These are phyloP conservation scores for Salvia rosmarinus DNA, from an alignment of 257 asterid species.

Conservation along the genomic window DNA sequence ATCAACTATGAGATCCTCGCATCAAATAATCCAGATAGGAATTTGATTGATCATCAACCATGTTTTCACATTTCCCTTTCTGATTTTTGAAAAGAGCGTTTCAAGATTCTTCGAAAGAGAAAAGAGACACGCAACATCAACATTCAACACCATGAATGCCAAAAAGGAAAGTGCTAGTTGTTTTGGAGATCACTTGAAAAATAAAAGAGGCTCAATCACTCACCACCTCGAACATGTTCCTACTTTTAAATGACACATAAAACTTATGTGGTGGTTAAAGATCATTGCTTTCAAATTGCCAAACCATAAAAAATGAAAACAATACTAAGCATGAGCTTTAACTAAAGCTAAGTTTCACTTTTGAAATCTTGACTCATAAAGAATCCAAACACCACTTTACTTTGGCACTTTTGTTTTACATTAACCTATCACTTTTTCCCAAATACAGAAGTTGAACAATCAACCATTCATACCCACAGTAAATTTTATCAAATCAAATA, in stretches of 20 bases:
- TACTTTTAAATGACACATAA: neutral
- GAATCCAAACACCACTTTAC: slow-evolving; percentile 29
- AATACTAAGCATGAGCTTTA: slow-evolving; percentile 38
- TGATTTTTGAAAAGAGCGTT: slow-evolving; percentile 13
- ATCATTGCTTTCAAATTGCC: slow-evolving; percentile 28
- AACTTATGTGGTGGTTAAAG: slow-evolving; percentile 29
- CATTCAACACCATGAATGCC: neutral
- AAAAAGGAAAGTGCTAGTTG: slow-evolving; percentile 1
- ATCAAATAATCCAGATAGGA: neutral
- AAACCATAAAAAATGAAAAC: slow-evolving; percentile 27
- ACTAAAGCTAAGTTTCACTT: slow-evolving; percentile 30
- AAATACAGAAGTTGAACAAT: slow-evolving; percentile 8
- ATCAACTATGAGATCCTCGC: neutral
- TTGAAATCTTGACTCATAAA: slow-evolving; percentile 29
- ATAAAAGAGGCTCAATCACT: neutral
- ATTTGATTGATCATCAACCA: neutral
- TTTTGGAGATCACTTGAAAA: slow-evolving; percentile 18
- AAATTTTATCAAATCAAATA: slow-evolving; percentile 9
- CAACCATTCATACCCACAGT: neutral
- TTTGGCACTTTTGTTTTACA: slow-evolving; percentile 17
- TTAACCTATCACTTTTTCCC: slow-evolving; percentile 9
- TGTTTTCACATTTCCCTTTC: neutral
- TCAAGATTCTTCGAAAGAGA: neutral
- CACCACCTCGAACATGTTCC: slow-evolving; percentile 1
- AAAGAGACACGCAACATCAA: slow-evolving; percentile 16